Base-by-base conservation (phyloP, 2,329 filamentous ascomycete species). In the Phoma sp. region DNA sequence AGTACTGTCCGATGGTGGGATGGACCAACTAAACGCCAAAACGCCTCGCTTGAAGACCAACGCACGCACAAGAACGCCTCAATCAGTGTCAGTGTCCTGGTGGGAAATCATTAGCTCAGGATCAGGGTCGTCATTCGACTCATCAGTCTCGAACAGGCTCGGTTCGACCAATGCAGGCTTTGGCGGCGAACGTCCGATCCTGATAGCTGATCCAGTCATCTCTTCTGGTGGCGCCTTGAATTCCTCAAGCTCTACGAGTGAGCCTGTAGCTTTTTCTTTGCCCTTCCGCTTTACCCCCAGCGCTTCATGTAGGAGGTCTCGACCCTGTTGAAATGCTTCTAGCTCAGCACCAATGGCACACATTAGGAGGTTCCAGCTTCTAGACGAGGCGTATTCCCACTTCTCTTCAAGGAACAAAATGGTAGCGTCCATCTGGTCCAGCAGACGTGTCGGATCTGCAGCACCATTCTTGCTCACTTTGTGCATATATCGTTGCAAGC, bases 341-440 rank as follows among this genome's bases (percentile, higher is more conserved):
- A 90, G 69, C 70, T 91, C 90, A 0, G 90, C 90, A 0, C 89
- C 88, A 31, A 94, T 86, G 10, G 89, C 89, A 46, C 85, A 90
- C 4, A 92, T 86, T 17, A 94, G 79, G 15, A 93, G 76, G 52
- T 88, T 92, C 90, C 90, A 94, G 15, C 82, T 81, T 52, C 84
- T 84, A 1, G 80, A 76, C 57, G 89, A 84, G 0, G 87, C 87
- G 2, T 81, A 68, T 1, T 79, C 76, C 24, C 87, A 66, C 19
- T 82, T 80, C 15, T 79, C 74, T 48, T 86, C 81, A 4, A 94
- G 74, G 2, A 82, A 80, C 0, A 67, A 63, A 12, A 88, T 81
- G 4, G 88, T 82, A 3, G 68, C 69, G 25, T 82, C 78, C 81
- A 92, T 87, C 57, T 82, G 80, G 8, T 61, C 60, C 4, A 70